Conservation (phyloP, 2,329 filamentous ascomycete genomes). For the Xylariaceae sp. region DNA sequence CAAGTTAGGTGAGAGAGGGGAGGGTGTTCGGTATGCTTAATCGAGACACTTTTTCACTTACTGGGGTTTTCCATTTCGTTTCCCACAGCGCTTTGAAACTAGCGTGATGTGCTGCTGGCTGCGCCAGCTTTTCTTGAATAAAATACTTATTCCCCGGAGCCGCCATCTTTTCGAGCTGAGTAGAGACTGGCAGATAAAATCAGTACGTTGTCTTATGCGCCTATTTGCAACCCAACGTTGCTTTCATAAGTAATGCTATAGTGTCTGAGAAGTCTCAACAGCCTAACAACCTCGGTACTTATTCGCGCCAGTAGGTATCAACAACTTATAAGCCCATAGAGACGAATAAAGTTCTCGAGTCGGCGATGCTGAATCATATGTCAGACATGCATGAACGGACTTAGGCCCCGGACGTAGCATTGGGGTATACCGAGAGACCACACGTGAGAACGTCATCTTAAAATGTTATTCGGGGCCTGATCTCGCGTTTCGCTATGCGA, state of each 20-base stretch:
- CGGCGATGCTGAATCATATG: not conserved
- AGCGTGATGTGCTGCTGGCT: slow-evolving; percentile 35
- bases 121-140: slow-evolving; percentile 38
- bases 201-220: too few relatives aligned
- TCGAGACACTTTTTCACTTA: slow-evolving; percentile 10
- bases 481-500: too few relatives aligned
- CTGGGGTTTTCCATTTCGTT: slow-evolving; percentile 41
- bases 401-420: not conserved
- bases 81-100: slow-evolving; percentile 41
- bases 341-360: not conserved
- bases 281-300: not conserved
- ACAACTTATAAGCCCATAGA: too few relatives aligned
- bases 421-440: slow-evolving; percentile 1
- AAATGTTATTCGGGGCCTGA: too few relatives aligned
- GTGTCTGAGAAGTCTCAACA: too few relatives aligned
- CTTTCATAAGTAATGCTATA: too few relatives aligned
- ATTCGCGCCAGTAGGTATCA: not conserved
- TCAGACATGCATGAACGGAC: not conserved
- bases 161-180: slow-evolving; percentile 30
- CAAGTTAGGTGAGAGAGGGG: too few relatives aligned
- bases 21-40: not conserved
- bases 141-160: slow-evolving; percentile 38
- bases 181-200: too few relatives aligned
- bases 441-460: too few relatives aligned
- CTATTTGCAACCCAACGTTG: too few relatives aligned